Conservation (phyloP, 2,329 filamentous ascomycete species). For the Beauveria pseudobassiana region DNA sequence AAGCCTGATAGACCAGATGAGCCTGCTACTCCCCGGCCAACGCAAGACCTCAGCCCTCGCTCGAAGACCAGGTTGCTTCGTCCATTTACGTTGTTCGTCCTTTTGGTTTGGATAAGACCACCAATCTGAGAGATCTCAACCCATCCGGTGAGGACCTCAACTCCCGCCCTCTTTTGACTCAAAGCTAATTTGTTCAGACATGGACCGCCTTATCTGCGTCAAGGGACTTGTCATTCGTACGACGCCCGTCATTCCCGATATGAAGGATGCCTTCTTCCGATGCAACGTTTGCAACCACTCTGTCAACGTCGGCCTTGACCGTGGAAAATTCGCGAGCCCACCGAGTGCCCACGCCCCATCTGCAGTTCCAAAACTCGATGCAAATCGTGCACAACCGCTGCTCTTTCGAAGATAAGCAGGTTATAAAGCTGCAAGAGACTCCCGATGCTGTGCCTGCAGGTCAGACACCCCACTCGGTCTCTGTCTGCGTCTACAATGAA, state of each 20-base stretch:
- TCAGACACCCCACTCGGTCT: constrained; percentile 95
- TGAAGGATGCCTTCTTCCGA: constrained; percentile 98
- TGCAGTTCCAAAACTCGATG: constrained; percentile 93
- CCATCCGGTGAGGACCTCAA: constrained; percentile 54
- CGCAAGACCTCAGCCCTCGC: constrained; percentile 44
- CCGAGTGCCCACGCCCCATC: constrained; percentile 72
- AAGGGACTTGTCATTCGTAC: constrained; percentile 95
- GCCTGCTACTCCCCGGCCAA: constrained; percentile 28
- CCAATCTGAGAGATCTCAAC: constrained; percentile 91
- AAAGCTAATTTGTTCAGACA: constrained; percentile 46
- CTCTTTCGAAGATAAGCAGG: constrained; percentile 91
- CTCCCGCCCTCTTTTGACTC: not conserved
- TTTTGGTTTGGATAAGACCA: constrained; percentile 77
- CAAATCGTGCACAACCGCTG: constrained; percentile 96
- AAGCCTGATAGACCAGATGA: constrained; percentile 61
- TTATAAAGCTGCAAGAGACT: constrained; percentile 97
- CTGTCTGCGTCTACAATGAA: constrained; percentile 92
- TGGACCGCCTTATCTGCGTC: constrained; percentile 91
- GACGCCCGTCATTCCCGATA: constrained; percentile 94
- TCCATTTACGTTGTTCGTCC: constrained; percentile 80
- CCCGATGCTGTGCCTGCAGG: constrained; percentile 91
- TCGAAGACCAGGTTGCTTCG: constrained; percentile 74
- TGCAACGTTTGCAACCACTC: constrained; percentile 91
- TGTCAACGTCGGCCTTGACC: constrained; percentile 83
- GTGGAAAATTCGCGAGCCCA: constrained; percentile 93